Evolutionary conservation across 2,329 filamentous ascomycete genomes (phyloP).

Genomic region (Didymella arachidicola): DNA sequence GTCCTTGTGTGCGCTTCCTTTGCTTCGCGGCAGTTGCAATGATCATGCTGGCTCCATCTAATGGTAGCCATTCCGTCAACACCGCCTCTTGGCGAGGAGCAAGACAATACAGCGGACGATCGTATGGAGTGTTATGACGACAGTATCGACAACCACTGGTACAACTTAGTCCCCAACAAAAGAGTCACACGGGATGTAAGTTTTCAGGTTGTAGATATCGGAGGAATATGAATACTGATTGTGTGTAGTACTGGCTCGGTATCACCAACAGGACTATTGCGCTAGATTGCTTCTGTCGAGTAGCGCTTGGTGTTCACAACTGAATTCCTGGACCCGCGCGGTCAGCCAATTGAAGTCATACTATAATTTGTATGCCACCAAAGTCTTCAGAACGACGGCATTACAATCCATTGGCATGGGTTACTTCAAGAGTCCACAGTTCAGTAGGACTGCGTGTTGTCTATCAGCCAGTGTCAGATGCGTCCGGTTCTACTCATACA

Average conservation of each 20-base stretch:
- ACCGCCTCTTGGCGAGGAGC: background rate
- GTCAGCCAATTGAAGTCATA: background rate
- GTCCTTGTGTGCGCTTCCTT: background rate
- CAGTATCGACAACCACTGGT: background rate
- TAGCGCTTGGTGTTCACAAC: background rate
- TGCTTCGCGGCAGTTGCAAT: background rate
- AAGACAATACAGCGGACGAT: background rate
- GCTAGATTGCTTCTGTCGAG: background rate
- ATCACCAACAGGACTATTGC: background rate
- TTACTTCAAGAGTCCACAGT: background rate
- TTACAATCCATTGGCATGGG: background rate
- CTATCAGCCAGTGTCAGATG: background rate
- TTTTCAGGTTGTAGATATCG: background rate
- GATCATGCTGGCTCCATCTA: background rate
- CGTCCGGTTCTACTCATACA: background rate
- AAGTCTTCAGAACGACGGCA: background rate
- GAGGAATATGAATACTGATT: background rate
- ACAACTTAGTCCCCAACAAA: background rate
- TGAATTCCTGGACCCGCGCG: background rate
- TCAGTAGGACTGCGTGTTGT: background rate
- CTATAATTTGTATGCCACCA: background rate
- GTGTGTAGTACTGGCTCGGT: background rate
- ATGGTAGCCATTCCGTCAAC: background rate
- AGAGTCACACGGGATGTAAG: background rate
- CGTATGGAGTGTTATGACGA: background rate